Base-by-base conservation (phyloP, 2,329 filamentous ascomycete genomes). In the Parasarocladium wereldwijsianum region DNA sequence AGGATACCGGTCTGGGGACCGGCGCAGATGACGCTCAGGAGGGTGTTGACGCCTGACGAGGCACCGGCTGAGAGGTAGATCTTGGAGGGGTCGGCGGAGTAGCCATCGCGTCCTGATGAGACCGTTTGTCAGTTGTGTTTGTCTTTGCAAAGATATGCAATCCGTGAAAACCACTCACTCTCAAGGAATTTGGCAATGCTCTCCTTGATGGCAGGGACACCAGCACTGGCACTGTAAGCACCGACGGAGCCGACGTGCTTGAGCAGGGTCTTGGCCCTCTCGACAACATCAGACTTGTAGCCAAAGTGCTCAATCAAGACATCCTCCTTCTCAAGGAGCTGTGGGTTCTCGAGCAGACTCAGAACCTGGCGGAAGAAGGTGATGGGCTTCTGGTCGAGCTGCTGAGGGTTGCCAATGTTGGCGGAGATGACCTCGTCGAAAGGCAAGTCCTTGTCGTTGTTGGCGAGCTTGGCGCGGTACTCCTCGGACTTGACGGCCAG, bases 351-450 rank as follows among this genome's bases (percentile, higher is more conserved):
- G 35, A 96, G 58, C 38, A 98, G 56, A 58, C 84, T 93, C 46
- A 90, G 70, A 17, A 98, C 90, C 61, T 98, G 87, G 43, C 90
- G 77, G 73, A 98, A 94, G 67, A 94, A 98, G 43, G 90, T 98
- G 47, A 98, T 87, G 47, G 90, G 90, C 66, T 96, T 92, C 68
- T 98, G 90, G 60, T 94, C 90, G 38, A 98, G 74, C 60, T 98
- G 90, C 59, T 98, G 90, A 4, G 90, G 90, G 64, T 98, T 98
- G 50, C 90, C 90, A 49, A 98, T 98, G 62, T 98, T 98, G 58
- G 90, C 90, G 38, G 82, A 86, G 60, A 98, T 87, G 55, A 98
- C 77, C 36, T 84, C 70, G 45, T 82, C 66, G 56, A 98, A 98
- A 28, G 90, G 87, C 29, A 96, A 66, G 47, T 53, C 52, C 26